These are phyloP conservation scores for Mrakia frigida DNA, from an alignment of 768 basidiomycete genomes.

Conservation along the genomic window DNA sequence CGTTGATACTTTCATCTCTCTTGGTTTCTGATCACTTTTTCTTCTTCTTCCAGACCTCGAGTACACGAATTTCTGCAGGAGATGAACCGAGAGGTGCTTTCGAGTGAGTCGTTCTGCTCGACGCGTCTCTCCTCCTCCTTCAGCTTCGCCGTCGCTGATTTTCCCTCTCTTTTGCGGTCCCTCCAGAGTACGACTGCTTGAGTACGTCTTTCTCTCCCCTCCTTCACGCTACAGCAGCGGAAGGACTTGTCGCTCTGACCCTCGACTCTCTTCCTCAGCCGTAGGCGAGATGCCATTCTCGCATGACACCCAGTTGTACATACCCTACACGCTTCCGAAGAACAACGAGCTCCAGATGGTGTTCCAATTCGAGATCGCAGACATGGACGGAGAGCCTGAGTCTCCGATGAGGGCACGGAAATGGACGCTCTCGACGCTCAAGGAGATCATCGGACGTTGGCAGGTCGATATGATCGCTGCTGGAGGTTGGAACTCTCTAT, in stretches of 20 bases:
- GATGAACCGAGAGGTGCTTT: conserved; percentile 60
- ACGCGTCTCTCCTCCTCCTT: neutral
- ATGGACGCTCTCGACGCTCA: conserved; percentile 57
- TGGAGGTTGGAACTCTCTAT: conserved; percentile 62
- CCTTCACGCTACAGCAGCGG: neutral
- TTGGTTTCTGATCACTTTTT: neutral
- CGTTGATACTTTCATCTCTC: neutral
- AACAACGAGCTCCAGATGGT: conserved; percentile 49
- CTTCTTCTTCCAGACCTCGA: conserved; percentile 49
- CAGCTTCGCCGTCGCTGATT: neutral
- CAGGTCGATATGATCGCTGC: conserved; percentile 56
- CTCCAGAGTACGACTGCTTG: conserved; percentile 5
- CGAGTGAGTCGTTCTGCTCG: conserved; percentile 50
- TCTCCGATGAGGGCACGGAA: conserved; percentile 48
- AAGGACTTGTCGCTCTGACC: neutral
- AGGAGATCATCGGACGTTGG: conserved; percentile 51
- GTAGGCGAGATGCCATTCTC: conserved; percentile 43
- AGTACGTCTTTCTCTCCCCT: neutral
- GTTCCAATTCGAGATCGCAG: conserved; percentile 47
- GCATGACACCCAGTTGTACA: conserved; percentile 49
- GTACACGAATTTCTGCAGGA: conserved; percentile 65
- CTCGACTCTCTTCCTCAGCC: conserved; percentile 28
- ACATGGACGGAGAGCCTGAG: conserved; percentile 51
- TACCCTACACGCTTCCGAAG: conserved; percentile 54
- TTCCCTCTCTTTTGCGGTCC: neutral